Percentiles rank a stretch among this genome's conserved stretches.
Conservation (phyloP, 352 stramenopile genomes). For the Phytopythium boreale region DNA sequence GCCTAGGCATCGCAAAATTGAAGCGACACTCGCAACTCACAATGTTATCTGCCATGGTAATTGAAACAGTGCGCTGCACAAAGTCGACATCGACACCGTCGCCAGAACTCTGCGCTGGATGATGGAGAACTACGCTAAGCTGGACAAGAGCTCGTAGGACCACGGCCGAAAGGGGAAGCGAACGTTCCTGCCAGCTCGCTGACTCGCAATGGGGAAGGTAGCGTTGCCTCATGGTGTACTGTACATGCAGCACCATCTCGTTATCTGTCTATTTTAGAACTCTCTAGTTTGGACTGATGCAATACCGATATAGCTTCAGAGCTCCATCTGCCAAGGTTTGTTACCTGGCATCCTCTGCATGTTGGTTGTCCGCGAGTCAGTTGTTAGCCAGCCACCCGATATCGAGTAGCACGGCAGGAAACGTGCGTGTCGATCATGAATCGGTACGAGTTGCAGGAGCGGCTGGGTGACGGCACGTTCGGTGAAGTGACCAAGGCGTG, state of each 20-base stretch:
- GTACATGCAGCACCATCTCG: neutral
- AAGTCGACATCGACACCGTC: constrained; percentile 82
- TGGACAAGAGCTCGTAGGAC: constrained; percentile 51
- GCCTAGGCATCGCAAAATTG: neutral
- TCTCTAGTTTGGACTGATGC: neutral
- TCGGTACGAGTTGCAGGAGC: constrained; percentile 90
- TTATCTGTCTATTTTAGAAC: neutral
- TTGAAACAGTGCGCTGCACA: constrained; percentile 67
- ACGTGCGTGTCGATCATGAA: constrained; percentile 52
- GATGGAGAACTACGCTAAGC: constrained; percentile 60
- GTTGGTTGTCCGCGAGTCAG: neutral
- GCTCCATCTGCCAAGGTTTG: neutral
- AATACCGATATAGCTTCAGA: neutral
- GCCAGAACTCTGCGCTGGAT: constrained; percentile 70
- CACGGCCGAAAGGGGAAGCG: neutral
- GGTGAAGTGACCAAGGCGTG: constrained; percentile 90
- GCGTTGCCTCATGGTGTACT: neutral
- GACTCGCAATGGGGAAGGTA: neutral
- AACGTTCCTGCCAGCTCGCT: neutral
- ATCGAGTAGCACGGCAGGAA: neutral
- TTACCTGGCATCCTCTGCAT: neutral
- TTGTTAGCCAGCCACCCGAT: neutral
- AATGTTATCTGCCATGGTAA: neutral
- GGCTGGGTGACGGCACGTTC: constrained; percentile 92
- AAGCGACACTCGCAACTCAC: neutral